Base-by-base conservation (phyloP, 345 rosid species). In the Hypericum androsaemum region DNA sequence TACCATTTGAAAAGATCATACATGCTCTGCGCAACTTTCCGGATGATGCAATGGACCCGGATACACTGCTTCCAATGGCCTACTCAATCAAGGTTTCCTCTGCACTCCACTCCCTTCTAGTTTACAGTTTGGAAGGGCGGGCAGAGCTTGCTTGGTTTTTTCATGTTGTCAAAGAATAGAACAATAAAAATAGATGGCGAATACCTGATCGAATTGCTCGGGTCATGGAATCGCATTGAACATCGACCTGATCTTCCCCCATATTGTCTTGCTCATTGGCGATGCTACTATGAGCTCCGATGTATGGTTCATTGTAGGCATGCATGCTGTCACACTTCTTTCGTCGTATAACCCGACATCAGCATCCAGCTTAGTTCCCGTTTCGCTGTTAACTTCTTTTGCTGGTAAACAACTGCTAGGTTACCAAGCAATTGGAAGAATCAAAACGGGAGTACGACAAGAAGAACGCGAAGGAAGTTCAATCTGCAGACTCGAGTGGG, bases 1-100 rank as follows among this genome's bases (percentile, higher is more conserved):
- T 88, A 64, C 95, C 99, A 14, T 94, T 88, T 63, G 99, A 94
- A 72, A 82, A 94, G 67, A 83, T 94, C 48, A 77, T 94, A 60
- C 84, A 83, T 68, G 88, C 99, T 62, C 56, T 94, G 71, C 86
- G 90, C 32, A 83, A 86, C 63, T 88, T 83, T 63, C 95, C 95
- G 12, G 99, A 83, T 63, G 81, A 88, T 66, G 94, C 90, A 9
- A 81, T 88, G 90, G 74, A 88, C 72, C 97, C 99, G 12, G 90
- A 94, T 74, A 69, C 67, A 8, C 71, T 94, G 69, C 70, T 94
- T 43, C 99, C 99, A 7, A 55, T 88, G 82, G 95, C 97, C 50
- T 82, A 81, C 63, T 81, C 97, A 37, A 79, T 86, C 63, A 94
- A 88, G 98, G 96, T 62, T 39, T 10, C 36, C 43, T 51, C 38